Evolutionary conservation across 2,329 filamentous ascomycete genomes (phyloP).

Genomic region (Scortechinia acanthostroma): DNA sequence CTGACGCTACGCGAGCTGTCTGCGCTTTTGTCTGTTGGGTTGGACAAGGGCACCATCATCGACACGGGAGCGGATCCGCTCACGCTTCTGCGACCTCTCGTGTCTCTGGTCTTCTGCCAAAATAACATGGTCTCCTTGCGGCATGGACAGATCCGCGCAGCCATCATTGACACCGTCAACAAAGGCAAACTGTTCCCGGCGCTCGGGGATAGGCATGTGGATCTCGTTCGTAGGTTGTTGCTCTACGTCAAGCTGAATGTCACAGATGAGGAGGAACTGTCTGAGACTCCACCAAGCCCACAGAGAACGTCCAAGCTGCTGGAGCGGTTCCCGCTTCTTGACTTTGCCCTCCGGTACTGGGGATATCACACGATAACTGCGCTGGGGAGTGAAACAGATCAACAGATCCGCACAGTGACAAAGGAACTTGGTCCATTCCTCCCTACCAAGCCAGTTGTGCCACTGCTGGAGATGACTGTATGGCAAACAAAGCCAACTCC

Average conservation of each 20-base stretch:
- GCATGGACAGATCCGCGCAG: slow-evolving; percentile 19
- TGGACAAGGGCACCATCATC: slow-evolving; percentile 16
- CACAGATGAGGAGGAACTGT: slow-evolving; percentile 18
- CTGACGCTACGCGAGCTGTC: slow-evolving; percentile 19
- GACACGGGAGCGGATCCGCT: slow-evolving; percentile 15
- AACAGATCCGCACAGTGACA: slow-evolving; percentile 4
- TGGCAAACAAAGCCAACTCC: slow-evolving; percentile 17
- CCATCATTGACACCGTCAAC: slow-evolving; percentile 16
- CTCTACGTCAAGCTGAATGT: slow-evolving; percentile 19
- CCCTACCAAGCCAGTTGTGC: slow-evolving; percentile 5
- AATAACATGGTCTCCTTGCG: slow-evolving; percentile 22
- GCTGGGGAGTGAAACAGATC: slow-evolving; percentile 5
- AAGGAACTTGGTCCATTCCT: slow-evolving; percentile 7
- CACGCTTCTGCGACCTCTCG: slow-evolving; percentile 15
- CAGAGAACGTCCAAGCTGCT: slow-evolving; percentile 11
- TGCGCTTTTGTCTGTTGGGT: slow-evolving; percentile 15
- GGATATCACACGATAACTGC: slow-evolving; percentile 6
- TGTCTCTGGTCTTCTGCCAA: slow-evolving; percentile 19
- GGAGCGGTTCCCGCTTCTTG: slow-evolving; percentile 9
- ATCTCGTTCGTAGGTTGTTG: slow-evolving; percentile 19
- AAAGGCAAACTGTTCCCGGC: slow-evolving; percentile 18
- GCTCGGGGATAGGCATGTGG: slow-evolving; percentile 20
- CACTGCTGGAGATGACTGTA: slow-evolving; percentile 8
- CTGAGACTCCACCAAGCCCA: slow-evolving; percentile 16
- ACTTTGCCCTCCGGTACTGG: slow-evolving; percentile 12